Evolutionary conservation across 805 yeast genomes (phyloP).

Genomic region (Candida ovalis): DNA sequence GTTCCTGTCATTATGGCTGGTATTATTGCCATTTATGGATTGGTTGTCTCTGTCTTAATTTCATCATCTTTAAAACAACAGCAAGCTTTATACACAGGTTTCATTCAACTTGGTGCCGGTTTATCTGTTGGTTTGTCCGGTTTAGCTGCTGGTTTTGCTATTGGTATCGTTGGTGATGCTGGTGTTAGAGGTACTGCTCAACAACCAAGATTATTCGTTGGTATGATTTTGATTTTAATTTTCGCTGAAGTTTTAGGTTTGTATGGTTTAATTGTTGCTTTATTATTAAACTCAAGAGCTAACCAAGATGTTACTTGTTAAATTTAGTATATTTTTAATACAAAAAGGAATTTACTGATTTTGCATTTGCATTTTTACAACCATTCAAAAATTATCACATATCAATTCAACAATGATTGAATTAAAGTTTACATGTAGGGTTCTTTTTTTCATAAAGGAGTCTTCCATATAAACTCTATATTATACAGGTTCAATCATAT

Average conservation of each 20-base stretch:
- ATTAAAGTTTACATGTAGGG: neutral
- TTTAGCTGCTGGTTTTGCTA: slow-evolving; percentile 97
- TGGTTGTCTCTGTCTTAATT: slow-evolving; percentile 92
- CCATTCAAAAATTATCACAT: neutral
- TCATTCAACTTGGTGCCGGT: slow-evolving; percentile 98
- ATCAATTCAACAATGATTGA: neutral
- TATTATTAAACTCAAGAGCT: slow-evolving; percentile 96
- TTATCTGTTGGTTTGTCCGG: slow-evolving; percentile 96
- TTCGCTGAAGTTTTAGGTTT: slow-evolving; percentile 99
- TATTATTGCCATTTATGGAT: slow-evolving; percentile 97
- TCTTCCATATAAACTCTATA: neutral
- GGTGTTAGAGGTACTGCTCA: slow-evolving; percentile 99
- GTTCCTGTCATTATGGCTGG: slow-evolving; percentile 99
- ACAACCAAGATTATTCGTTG: slow-evolving; percentile 97
- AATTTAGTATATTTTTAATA: slow-evolving; percentile 16
- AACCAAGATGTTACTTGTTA: slow-evolving; percentile 85
- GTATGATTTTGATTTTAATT: slow-evolving; percentile 97
- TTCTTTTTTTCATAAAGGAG: neutral
- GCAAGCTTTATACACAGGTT: slow-evolving; percentile 94
- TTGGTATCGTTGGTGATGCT: slow-evolving; percentile 99
- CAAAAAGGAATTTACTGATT: neutral
- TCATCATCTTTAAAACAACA: slow-evolving; percentile 84
- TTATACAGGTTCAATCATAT: neutral
- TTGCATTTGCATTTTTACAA: neutral
- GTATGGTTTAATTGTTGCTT: slow-evolving; percentile 95